Evolutionary conservation across 352 stramenopile species (phyloP), one percentile per base, ranked within the genome.

Genomic region (Ophiocytium majus): DNA sequence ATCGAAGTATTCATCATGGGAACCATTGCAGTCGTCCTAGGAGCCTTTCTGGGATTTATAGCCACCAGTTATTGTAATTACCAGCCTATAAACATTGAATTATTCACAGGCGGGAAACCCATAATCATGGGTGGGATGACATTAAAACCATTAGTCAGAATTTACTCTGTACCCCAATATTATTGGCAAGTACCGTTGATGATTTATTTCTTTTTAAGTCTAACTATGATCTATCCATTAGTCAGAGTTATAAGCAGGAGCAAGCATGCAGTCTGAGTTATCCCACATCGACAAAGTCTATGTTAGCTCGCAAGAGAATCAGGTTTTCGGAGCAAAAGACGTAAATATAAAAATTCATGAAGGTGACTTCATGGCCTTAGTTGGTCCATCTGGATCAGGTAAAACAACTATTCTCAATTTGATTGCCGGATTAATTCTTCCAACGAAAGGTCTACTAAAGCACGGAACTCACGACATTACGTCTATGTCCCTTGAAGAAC

Each of bases 391-490:
- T 23, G 57, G 57, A 23, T 71, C 57, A 71, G 57, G 57, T 23
- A 71, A 71, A 71, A 71, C 57, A 71, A 71, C 57, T 71, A 28
- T 71, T 28, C 57, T 71, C 57, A 71, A 71, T 71, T 28, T 71
- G 19, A 71, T 71, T 23, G 57, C 57, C 57, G 57, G 57, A 28
- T 28, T 71, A 23, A 71, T 71, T 28, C 57, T 71, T 71, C 57
- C 57, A 71, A 71, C 57, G 57, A 28, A 28, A 71, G 57, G 57
- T 23, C 23, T 23, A 71, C 57, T 71, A 23, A 23, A 23, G 23
- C 57, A 71, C 57, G 57, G 19, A 23, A 71, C 23, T 71, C 19
- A 28, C 28, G 57, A 71, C 19, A 71, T 71, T 28, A 71, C 57
- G 19, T 71, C 57, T 71, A 23, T 71, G 28, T 71, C 57, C 28